Evolutionary conservation across 345 rosid species (phyloP).

Genomic region (Pistacia vera): DNA sequence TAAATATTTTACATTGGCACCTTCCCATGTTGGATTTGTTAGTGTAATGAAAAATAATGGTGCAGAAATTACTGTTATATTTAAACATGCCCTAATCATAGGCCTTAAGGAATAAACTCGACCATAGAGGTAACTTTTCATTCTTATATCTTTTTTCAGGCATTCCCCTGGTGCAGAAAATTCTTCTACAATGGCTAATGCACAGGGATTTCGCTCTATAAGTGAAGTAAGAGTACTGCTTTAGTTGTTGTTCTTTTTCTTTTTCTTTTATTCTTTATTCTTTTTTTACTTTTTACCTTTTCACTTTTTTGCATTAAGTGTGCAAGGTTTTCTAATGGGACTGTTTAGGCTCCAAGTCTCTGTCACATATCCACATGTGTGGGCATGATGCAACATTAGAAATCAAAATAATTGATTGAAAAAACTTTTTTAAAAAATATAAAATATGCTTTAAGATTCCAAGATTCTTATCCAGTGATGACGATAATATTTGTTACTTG

Average conservation of each 20-base stretch:
- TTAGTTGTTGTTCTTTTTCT: background rate
- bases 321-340: too few relatives aligned
- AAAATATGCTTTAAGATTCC: too few relatives aligned
- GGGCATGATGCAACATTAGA: too few relatives aligned
- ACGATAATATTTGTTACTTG: too few relatives aligned
- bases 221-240: constrained; percentile 48
- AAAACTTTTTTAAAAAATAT: too few relatives aligned
- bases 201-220: constrained; percentile 66
- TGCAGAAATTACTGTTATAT: background rate
- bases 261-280: too few relatives aligned
- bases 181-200: constrained; percentile 50
- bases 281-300: too few relatives aligned
- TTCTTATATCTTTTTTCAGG: constrained; percentile 36
- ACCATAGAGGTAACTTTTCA: background rate
- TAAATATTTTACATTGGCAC: background rate
- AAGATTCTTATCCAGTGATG: too few relatives aligned
- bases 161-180: constrained; percentile 51
- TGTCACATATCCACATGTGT: too few relatives aligned
- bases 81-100: background rate
- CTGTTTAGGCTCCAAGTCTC: too few relatives aligned
- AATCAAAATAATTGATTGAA: too few relatives aligned
- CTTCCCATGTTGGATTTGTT: background rate
- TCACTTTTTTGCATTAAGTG: too few relatives aligned
- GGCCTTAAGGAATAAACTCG: constrained; percentile 4
- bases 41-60: background rate